Conservation (phyloP, 108 stramenopile genomes). For the Nitzschia sp. region DNA sequence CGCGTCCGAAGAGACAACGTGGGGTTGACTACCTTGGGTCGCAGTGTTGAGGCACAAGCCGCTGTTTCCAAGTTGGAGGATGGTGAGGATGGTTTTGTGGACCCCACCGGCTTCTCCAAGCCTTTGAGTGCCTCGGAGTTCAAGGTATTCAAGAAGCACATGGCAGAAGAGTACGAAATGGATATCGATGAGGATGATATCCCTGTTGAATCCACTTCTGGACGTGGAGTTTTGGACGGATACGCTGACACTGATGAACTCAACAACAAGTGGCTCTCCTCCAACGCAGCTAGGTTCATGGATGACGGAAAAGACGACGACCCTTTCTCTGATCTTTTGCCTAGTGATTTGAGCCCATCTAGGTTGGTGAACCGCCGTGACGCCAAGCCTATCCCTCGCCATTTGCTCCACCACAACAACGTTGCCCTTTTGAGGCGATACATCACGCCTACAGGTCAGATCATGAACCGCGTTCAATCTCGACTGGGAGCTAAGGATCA, state of each 20-base stretch:
- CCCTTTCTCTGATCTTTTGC: slow-evolving; percentile 75
- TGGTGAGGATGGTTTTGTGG: slow-evolving; percentile 28
- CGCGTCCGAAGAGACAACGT: slow-evolving; percentile 66
- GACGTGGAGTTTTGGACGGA: slow-evolving; percentile 27
- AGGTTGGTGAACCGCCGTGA: slow-evolving; percentile 66
- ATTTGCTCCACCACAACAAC: slow-evolving; percentile 81
- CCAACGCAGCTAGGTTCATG: slow-evolving; percentile 42
- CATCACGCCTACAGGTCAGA: slow-evolving; percentile 75
- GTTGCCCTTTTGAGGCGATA: slow-evolving; percentile 63
- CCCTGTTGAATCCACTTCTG: slow-evolving; percentile 36
- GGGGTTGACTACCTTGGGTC: slow-evolving; percentile 69
- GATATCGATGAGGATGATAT: slow-evolving; percentile 57
- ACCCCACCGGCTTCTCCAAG: slow-evolving; percentile 41
- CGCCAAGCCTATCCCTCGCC: slow-evolving; percentile 65
- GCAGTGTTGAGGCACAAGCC: slow-evolving; percentile 52
- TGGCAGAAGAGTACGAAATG: slow-evolving; percentile 47
- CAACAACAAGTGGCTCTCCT: slow-evolving; percentile 56
- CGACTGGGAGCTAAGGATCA: slow-evolving; percentile 84
- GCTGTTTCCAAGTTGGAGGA: slow-evolving; percentile 30
- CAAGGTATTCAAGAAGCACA: slow-evolving; percentile 51
- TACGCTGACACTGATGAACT: slow-evolving; percentile 50
- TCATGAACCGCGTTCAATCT: slow-evolving; percentile 77
- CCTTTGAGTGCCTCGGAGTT: slow-evolving; percentile 63
- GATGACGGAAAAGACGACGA: slow-evolving; percentile 59
- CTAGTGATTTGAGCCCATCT: slow-evolving; percentile 70